Conservation (phyloP, 495 filamentous ascomycete genomes). For the Aspergillus panamensis region DNA sequence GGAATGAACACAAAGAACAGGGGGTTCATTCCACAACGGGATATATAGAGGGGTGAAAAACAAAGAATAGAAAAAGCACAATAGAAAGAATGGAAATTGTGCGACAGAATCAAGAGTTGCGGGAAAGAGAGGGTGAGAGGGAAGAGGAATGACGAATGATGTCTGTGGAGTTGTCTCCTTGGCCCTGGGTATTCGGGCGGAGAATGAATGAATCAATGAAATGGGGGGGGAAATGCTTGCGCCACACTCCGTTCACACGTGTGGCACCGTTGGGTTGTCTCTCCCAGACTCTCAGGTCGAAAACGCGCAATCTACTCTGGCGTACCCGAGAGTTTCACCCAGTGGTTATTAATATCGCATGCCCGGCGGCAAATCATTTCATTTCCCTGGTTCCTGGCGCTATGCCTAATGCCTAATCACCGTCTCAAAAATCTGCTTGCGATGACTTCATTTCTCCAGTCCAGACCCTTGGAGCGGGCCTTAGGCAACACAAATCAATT, state of each 20-base stretch:
- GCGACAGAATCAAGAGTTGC: neutral
- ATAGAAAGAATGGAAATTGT: conserved; percentile 15
- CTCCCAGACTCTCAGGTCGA: conserved; percentile 8
- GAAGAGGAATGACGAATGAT: conserved; percentile 21
- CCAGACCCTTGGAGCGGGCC: neutral
- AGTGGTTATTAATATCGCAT: conserved; percentile 11
- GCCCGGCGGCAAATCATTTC: neutral
- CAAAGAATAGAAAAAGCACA: conserved; percentile 15
- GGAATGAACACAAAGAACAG: conserved; percentile 18
- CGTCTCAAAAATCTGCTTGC: neutral
- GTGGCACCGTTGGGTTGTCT: conserved; percentile 21
- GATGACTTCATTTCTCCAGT: neutral
- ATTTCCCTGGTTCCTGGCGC: conserved; percentile 2
- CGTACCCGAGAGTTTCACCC: conserved; percentile 3
- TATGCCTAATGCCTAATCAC: neutral
- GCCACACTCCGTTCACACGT: conserved; percentile 24
- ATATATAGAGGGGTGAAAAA: conserved; percentile 1
- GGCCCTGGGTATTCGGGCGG: conserved; percentile 2
- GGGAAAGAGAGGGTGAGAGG: neutral
- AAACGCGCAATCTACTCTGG: conserved; percentile 23
- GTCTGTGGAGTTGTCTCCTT: conserved; percentile 16
- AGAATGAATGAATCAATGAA: neutral
- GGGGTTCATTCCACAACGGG: conserved; percentile 18
- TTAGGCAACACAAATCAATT: neutral
- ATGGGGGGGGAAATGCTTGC: conserved; percentile 18